A percentile compares a stretch with the other conserved stretches of the same genome.
Evolutionary conservation across 2,329 filamentous ascomycete genomes (phyloP).

Genomic region (Monilinia aucupariae): DNA sequence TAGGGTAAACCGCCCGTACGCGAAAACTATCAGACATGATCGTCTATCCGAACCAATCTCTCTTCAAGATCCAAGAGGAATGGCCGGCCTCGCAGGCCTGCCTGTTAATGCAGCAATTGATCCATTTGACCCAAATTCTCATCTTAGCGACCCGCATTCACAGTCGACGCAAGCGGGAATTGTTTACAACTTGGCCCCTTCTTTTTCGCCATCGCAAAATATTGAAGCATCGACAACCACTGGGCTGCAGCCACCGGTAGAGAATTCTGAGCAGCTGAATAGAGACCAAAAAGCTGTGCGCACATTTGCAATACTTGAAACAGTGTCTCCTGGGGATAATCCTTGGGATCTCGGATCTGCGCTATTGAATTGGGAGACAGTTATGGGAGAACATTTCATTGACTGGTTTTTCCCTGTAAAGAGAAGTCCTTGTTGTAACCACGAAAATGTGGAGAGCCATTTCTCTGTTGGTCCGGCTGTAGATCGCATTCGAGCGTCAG

Average conservation of each 20-base stretch:
- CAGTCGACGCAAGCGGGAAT: neutral
- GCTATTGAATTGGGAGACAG: constrained; percentile 65
- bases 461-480: constrained; percentile 63
- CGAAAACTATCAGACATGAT: constrained; percentile 14
- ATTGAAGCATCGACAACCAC: neutral
- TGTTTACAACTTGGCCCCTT: neutral
- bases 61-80: constrained; percentile 1
- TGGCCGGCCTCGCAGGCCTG: neutral
- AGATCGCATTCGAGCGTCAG: constrained; percentile 43
- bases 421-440: constrained; percentile 66
- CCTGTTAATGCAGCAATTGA: neutral
- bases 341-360: constrained; percentile 71
- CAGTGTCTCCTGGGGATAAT: constrained; percentile 64
- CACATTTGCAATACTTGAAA: constrained; percentile 74
- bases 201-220: neutral
- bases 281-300: constrained; percentile 43
- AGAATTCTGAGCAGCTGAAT: neutral
- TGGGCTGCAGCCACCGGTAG: neutral
- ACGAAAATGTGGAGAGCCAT: constrained; percentile 59
- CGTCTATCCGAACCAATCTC: constrained; percentile 11
- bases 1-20: constrained; percentile 4
- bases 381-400: constrained; percentile 66
- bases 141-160: neutral
- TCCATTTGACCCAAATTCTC: neutral
- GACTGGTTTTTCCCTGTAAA: constrained; percentile 80